Evolutionary conservation across 2,329 filamentous ascomycete genomes (phyloP), one percentile per base, ranked within the genome.

Genomic region (Penicillium sp.): DNA sequence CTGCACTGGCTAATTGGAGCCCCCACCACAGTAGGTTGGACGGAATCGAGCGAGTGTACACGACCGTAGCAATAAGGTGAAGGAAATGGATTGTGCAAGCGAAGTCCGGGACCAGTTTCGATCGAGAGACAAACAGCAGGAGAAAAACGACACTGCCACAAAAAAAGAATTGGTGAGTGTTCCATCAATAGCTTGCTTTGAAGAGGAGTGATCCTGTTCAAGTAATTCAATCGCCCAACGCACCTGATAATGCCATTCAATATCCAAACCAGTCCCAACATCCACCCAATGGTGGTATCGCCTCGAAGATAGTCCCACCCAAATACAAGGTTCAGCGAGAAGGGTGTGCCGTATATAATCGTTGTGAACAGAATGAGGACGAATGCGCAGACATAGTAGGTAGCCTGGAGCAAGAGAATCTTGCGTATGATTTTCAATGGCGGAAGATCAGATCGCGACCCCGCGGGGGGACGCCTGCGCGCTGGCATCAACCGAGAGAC

Each of bases 101-200:
- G 67, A 97, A 98, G 71, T 98, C 93, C 57, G 89, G 89, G 43
- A 97, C 87, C 51, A 97, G 85, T 69, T 97, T 97, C 41, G 86
- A 93, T 53, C 93, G 88, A 18, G 85, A 84, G 57, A 98, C 82
- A 49, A 97, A 76, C 46, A 91, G 72, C 43, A 95, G 82, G 49
- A 96, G 85, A 37, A 89, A 86, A 49, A 94, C 82, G 37, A 88
- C 82, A 65, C 91, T 97, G 28, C n/a, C 5, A 36, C 28, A 39
- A 35, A 54, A n/a, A 49, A 25, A 38, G 39, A 41, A 4, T 12
- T 9, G 25, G 32, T 43, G 27, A 43, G 18, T 18, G 3, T 18
- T 18, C 18, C 18, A 18, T 18, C 18, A 18, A 18, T 18, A 18
- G 18, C 18, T 18, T 18, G 2, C 18, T 18, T 18, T 18, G 18